Evolutionary conservation across 2,329 filamentous ascomycete genomes (phyloP), one percentile per base, ranked within the genome.

Genomic region (Trichoderma sp.): DNA sequence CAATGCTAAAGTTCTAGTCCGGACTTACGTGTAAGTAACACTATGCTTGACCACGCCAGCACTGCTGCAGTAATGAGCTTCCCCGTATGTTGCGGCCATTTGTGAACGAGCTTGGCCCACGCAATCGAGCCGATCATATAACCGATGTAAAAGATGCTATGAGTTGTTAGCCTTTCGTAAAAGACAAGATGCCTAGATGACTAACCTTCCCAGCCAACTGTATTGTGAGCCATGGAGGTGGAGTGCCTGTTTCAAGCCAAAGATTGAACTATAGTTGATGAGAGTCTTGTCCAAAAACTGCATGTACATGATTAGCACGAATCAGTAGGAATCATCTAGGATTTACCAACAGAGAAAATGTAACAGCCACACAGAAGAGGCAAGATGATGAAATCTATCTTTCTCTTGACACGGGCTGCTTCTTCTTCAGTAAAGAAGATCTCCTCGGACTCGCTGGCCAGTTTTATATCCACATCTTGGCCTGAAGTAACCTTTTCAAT

Each of bases 221-320:
- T 41, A 66, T 27, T 66, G 33, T 12, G 63, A 45, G 14, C 63
- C 63, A 41, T 66, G 63, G 27, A 66, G 63, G 16, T 45, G 18
- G 7, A 66, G 35, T 45, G 63, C 35, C 24, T 45, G 35, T 45
- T 66, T 45, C 6, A 66, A 11, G 2, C 63, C 63, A 29, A 66
- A 66, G 14, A 66, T 66, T 1, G 63, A 66, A 41, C 63, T 66
- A 14, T 66, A 66, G 63, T 66, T 66, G 7, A 66, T 66, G 8
- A 66, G 63, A 2, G 63, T 66, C 63, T 66, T 66, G 35, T 66
- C 63, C 14, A 66, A 4, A 45, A 66, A 66, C 63, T 66, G 27
- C 0, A n/a, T 45, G 6, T 3, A 66, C 1, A 6, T n/a, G 1
- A 11, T 66, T 9, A 53, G 45, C 45, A 53, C 1, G 4, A 53